A percentile compares a stretch with the other conserved stretches of the same genome.
These are phyloP conservation scores for Monosporascus sp. DNA, from an alignment of 2,329 filamentous ascomycete genomes.

Conservation along the genomic window DNA sequence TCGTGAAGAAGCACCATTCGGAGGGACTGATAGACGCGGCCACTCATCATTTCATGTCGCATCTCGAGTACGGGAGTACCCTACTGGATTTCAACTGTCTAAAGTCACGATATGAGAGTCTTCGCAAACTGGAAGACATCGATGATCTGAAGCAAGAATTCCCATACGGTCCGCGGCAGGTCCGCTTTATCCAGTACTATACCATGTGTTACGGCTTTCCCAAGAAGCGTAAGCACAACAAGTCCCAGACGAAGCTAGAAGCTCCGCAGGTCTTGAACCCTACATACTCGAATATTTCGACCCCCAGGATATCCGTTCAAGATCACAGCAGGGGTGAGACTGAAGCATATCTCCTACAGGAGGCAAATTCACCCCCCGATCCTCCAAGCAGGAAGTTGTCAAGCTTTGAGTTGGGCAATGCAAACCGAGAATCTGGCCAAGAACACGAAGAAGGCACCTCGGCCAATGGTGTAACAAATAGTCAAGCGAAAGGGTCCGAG, in stretches of 20 bases:
- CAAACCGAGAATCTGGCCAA: not conserved
- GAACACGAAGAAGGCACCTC: not conserved
- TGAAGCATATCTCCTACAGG: conserved; percentile 10
- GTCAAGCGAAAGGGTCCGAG: not conserved
- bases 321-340: conserved; percentile 33
- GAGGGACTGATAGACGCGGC: conserved; percentile 67
- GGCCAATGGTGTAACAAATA: conserved; percentile 1
- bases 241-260: conserved; percentile 7
- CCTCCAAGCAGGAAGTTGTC: conserved; percentile 11
- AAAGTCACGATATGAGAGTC: conserved; percentile 60
- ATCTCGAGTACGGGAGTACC: conserved; percentile 77
- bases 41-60: conserved; percentile 68
- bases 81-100: conserved; percentile 72
- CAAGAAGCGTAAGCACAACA: conserved; percentile 40
- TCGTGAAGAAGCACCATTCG: conserved; percentile 71
- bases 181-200: conserved; percentile 87
- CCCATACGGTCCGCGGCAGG: conserved; percentile 41
- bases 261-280: conserved; percentile 10
- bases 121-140: conserved; percentile 68
- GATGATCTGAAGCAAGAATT: conserved; percentile 43
- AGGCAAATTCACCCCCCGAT: conserved; percentile 3
- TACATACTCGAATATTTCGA: conserved; percentile 17
- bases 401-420: not conserved
- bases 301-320: conserved; percentile 40
- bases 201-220: conserved; percentile 73